These are phyloP conservation scores for Ormosia emarginata DNA, from an alignment of 306 rosid species.

Conservation along the genomic window DNA sequence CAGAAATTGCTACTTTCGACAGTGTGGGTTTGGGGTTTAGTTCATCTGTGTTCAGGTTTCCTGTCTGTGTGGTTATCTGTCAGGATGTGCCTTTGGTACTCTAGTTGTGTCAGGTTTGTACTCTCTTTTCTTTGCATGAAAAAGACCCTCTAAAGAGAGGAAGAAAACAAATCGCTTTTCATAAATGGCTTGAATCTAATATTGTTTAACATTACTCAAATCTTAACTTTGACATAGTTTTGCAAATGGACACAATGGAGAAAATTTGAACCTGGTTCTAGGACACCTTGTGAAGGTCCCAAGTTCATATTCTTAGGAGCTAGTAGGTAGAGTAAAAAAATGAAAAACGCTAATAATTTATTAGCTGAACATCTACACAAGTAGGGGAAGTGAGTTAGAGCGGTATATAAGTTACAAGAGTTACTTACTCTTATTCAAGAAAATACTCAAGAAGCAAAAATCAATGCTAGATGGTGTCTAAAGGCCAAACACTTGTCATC, in stretches of 20 bases:
- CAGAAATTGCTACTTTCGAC: not conserved
- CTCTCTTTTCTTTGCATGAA: not conserved
- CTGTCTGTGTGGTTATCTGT: not conserved
- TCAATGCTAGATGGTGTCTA: not conserved
- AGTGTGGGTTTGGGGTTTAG: not conserved
- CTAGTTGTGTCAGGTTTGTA: not conserved
- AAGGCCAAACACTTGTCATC: not conserved
- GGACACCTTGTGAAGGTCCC: not conserved
- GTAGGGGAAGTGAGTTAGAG: not conserved
- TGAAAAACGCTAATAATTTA: not conserved
- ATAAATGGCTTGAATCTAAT: not conserved
- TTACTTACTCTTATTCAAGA: not conserved
- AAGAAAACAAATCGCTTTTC: not conserved
- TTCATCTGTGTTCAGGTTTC: not conserved
- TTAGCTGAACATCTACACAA: not conserved
- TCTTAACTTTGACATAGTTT: not conserved
- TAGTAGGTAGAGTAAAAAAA: not conserved
- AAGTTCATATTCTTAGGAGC: not conserved
- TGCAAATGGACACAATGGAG: not conserved
- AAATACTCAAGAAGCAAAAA: not conserved
- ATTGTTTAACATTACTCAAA: not conserved
- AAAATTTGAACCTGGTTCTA: not conserved
- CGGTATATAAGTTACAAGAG: not conserved
- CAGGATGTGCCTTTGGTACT: not conserved
- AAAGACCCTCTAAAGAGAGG: not conserved